These are phyloP conservation scores for Schizophyllum amplum DNA, from an alignment of 1,284 basidiomycete genomes.

Conservation along the genomic window DNA sequence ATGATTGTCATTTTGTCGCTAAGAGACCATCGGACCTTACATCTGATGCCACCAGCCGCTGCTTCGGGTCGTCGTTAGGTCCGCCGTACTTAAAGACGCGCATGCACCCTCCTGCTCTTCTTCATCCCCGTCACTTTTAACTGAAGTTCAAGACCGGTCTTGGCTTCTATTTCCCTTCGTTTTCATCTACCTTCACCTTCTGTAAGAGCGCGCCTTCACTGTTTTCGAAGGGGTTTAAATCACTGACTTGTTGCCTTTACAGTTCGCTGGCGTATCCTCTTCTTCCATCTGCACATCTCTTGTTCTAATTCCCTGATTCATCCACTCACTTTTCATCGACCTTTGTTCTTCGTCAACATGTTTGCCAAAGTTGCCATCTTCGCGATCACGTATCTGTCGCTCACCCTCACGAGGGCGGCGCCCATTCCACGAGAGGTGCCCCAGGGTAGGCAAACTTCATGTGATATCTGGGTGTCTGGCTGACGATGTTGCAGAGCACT, in stretches of 20 bases:
- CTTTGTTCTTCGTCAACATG: neutral
- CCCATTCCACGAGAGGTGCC: constrained; percentile 57
- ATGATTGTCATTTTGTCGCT: neutral
- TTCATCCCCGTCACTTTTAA: neutral
- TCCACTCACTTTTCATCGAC: neutral
- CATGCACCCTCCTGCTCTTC: neutral
- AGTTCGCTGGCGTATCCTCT: neutral
- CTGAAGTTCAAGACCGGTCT: neutral
- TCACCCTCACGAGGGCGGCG: constrained; percentile 18
- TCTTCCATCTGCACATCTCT: neutral
- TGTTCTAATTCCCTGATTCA: neutral
- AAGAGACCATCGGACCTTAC: neutral
- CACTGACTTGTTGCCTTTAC: neutral
- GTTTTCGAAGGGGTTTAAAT: neutral
- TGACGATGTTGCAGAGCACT: constrained; percentile 42
- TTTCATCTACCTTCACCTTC: neutral
- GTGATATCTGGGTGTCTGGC: neutral
- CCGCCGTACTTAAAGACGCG: neutral
- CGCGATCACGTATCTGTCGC: neutral
- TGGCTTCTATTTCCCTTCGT: neutral
- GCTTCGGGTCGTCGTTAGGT: neutral
- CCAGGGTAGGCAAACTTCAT: constrained; percentile 37
- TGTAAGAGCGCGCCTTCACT: neutral
- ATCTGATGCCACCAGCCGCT: neutral
- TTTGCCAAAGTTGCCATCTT: neutral